Evolutionary conservation across 257 asterid species (phyloP).

Genomic region (Petunia secreta): DNA sequence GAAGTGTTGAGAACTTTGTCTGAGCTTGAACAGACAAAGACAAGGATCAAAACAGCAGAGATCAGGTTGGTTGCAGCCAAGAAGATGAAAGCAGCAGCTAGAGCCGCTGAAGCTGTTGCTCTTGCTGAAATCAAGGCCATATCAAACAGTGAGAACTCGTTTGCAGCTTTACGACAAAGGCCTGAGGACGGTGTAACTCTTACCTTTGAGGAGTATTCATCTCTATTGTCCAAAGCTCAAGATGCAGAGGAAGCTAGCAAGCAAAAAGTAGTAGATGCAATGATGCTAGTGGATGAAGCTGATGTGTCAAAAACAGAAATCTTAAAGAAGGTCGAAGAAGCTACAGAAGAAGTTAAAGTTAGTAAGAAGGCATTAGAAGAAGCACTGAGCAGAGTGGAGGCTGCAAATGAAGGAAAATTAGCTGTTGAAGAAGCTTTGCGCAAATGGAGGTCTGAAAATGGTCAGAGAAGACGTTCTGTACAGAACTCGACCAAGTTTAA

Average conservation of each 20-base stretch:
- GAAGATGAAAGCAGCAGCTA: constrained; percentile 90
- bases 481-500: constrained; percentile 67
- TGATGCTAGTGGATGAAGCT: constrained; percentile 64
- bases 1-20: constrained; percentile 62
- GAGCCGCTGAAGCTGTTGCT: constrained; percentile 82
- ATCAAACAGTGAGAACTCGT: constrained; percentile 36
- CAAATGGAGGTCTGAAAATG: constrained; percentile 87
- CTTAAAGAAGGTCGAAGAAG: constrained; percentile 79
- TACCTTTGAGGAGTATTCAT: constrained; percentile 66
- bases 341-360: constrained; percentile 71
- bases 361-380: constrained; percentile 80
- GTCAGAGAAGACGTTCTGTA: constrained; percentile 61
- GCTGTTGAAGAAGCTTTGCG: constrained; percentile 87
- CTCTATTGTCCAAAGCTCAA: constrained; percentile 60
- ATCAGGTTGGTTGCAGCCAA: constrained; percentile 74
- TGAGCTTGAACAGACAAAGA: constrained; percentile 71
- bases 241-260: constrained; percentile 63
- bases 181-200: constrained; percentile 56
- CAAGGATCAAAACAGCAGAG: constrained; percentile 68
- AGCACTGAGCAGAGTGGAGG: constrained; percentile 73
- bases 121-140: constrained; percentile 79
- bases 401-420: constrained; percentile 71
- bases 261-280: constrained; percentile 51
- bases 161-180: constrained; percentile 28
- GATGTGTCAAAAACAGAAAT: constrained; percentile 55